phyloP scores from a whole-genome alignment of 768 basidiomycete species.

The Thelephora ganbajun region DNA sequence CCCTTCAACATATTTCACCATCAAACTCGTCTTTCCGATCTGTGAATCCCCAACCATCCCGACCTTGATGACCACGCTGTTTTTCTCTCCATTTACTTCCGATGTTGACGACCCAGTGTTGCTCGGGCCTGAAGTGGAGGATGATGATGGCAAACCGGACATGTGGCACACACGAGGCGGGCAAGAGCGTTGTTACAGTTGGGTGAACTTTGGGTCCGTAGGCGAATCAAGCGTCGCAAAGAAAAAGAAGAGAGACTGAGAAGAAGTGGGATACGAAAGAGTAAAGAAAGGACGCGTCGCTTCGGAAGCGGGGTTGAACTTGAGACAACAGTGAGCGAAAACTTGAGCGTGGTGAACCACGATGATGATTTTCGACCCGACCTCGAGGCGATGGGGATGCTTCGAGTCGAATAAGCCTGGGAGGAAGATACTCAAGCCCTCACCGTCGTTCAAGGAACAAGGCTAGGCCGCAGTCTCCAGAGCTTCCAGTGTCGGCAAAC shows the following conservation, averaged over 20 bases:
- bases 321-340: background rate
- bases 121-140: background rate
- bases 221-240: slow-evolving; percentile 10
- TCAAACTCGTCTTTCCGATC: slow-evolving; percentile 97
- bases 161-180: background rate
- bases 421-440: background rate
- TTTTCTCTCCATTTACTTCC: background rate
- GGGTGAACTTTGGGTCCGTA: slow-evolving; percentile 8
- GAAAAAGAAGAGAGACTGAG: background rate
- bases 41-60: slow-evolving; percentile 99
- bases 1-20: slow-evolving; percentile 99
- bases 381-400: background rate
- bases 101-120: background rate
- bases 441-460: background rate
- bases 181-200: background rate
- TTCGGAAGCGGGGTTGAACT: slow-evolving; percentile 12
- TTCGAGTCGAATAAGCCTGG: too few species aligned
- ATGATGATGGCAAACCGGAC: background rate
- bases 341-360: background rate
- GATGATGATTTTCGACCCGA: background rate
- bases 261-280: slow-evolving; percentile 20
- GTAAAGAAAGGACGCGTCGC: slow-evolving; percentile 24
- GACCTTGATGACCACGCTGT: slow-evolving; percentile 90
- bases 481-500: background rate
- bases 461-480: background rate